A percentile compares a stretch with the other conserved stretches of the same genome.
phyloP scores from a whole-genome alignment of 768 basidiomycete genomes.

The Collybia sordida region DNA sequence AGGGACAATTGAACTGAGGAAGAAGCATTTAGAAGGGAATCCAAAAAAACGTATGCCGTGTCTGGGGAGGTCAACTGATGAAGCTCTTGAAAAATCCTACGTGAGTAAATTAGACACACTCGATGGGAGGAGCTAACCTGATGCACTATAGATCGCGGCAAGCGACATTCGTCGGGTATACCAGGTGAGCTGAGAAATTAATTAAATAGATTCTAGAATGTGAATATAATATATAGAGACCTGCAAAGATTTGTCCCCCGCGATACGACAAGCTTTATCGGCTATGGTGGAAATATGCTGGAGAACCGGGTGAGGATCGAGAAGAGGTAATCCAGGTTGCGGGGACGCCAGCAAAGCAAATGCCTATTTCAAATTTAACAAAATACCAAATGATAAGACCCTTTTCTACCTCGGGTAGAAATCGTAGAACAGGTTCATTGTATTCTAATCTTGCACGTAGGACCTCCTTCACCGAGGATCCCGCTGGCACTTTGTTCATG shows the following conservation, averaged over 20 bases:
- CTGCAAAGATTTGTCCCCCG: conserved; percentile 54
- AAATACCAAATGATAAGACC: background rate
- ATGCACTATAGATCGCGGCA: conserved; percentile 68
- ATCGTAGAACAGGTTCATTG: conserved; percentile 65
- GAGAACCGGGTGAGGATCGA: conserved; percentile 62
- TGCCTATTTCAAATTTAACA: conserved; percentile 46
- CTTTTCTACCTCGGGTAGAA: conserved; percentile 64
- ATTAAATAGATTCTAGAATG: background rate
- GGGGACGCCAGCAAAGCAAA: conserved; percentile 68
- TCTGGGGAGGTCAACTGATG: conserved; percentile 79
- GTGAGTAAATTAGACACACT: background rate
- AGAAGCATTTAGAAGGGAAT: conserved; percentile 56
- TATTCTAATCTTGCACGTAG: conserved; percentile 56
- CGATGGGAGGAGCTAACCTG: conserved; percentile 41
- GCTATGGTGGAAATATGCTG: conserved; percentile 63
- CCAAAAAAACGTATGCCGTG: conserved; percentile 67
- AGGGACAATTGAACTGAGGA: conserved; percentile 43
- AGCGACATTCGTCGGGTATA: conserved; percentile 67
- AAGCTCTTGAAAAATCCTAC: conserved; percentile 46
- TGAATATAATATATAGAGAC: conserved; percentile 35
- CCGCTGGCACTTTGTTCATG: conserved; percentile 37
- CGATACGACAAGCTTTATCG: conserved; percentile 65
- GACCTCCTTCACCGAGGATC: conserved; percentile 44
- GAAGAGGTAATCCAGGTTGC: conserved; percentile 40
- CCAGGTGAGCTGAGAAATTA: conserved; percentile 58